These are phyloP conservation scores for Trichoderma citrinoviride DNA, from an alignment of 2,329 filamentous ascomycete genomes.

Conservation along the genomic window DNA sequence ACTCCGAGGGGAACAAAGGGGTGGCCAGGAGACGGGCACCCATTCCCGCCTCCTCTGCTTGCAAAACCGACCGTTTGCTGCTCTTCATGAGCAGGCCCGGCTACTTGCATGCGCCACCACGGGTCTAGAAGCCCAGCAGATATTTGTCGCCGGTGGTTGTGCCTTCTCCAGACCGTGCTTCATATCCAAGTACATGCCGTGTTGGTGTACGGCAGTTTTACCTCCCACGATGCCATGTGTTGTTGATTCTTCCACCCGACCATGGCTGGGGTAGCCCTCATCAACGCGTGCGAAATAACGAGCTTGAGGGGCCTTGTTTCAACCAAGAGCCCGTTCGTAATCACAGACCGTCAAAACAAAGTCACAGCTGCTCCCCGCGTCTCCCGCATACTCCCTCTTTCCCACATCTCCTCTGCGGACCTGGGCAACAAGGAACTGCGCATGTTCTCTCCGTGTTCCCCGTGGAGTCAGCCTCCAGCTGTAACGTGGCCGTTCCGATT, in stretches of 20 bases:
- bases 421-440: neutral
- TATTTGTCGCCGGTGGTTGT: neutral
- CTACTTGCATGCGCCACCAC: slow-evolving; percentile 14
- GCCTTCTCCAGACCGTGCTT: neutral
- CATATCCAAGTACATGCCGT: neutral
- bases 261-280: neutral
- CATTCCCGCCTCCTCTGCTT: neutral
- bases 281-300: neutral
- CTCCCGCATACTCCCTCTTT: neutral
- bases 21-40: neutral
- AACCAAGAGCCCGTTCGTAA: too few relatives aligned
- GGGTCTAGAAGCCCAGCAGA: slow-evolving; percentile 10
- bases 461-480: neutral
- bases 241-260: neutral
- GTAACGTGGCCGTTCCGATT: neutral
- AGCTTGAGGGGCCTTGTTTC: neutral
- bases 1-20: neutral
- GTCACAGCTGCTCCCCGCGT: neutral
- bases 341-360: too few relatives aligned
- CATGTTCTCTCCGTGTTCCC: neutral
- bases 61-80: neutral
- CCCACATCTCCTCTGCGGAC: neutral
- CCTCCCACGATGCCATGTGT: neutral
- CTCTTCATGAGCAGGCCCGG: neutral
- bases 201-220: neutral